Percentiles rank a stretch among this genome's conserved stretches.
Evolutionary conservation across 148 eudicot genomes (phyloP).

Genomic region (Chenopodium formosanum): DNA sequence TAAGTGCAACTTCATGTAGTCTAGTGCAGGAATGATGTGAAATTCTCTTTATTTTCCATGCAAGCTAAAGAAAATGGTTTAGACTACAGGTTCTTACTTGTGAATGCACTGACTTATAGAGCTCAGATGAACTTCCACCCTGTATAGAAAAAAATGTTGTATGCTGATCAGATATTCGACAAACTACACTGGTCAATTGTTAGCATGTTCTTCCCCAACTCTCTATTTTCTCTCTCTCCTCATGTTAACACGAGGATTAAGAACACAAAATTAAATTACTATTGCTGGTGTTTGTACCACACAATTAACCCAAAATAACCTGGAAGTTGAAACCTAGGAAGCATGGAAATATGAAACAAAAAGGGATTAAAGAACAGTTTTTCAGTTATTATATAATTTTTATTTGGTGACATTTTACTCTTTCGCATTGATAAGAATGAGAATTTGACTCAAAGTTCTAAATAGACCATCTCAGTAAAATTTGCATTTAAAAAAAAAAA

Average conservation of each 20-base stretch:
- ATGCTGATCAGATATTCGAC: neutral
- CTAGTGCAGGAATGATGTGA: neutral
- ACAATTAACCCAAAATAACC: neutral
- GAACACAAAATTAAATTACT: neutral
- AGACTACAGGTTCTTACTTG: slow-evolving; percentile 51
- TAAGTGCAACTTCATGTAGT: neutral
- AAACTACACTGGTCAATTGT: neutral
- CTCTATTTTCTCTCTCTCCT: neutral
- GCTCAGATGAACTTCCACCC: slow-evolving; percentile 90
- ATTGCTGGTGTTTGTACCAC: neutral
- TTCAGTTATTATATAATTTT: too few species aligned
- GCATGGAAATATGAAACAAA: neutral
- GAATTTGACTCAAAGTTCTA: neutral
- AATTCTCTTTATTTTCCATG: neutral
- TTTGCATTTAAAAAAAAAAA: too few species aligned
- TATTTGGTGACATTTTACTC: neutral
- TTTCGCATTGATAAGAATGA: neutral
- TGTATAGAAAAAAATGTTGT: slow-evolving; percentile 26
- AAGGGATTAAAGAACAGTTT: neutral
- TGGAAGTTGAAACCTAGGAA: neutral
- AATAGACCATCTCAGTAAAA: neutral
- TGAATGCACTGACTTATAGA: slow-evolving; percentile 86
- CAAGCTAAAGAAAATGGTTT: neutral
- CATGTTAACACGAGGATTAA: neutral
- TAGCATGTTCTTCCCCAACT: neutral